Base-by-base conservation (phyloP, 2,329 filamentous ascomycete genomes). In the Penicillium occitanis region DNA sequence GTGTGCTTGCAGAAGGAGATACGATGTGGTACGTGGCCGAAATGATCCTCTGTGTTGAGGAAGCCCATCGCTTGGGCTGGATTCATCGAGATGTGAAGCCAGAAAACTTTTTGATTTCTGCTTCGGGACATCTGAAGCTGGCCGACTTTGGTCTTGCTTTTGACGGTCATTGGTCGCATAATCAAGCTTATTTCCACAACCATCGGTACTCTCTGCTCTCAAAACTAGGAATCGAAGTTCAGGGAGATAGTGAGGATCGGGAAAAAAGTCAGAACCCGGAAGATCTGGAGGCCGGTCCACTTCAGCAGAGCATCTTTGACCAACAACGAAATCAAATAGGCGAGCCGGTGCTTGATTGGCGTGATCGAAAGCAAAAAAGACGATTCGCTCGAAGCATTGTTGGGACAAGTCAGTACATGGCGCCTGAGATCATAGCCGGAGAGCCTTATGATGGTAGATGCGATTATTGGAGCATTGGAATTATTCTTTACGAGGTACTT, bases 371-470 rank as follows among this genome's bases (percentile, higher is more conserved):
- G 68, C 86, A 90, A 30, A 90, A 88, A 70, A 88, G 92, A 46
- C 86, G 86, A 40, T 85, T 92, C 40, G 94, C 94, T 1, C 87
- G 89, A 70, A 97, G 93, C 55, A 88, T 97, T 0, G 94, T 98
- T 11, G 94, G 94, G 2, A 98, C 95, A 2, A 97, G 93, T 75
- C 94, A 97, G 75, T 98, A 98, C 81, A 98, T 97, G 95, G 94
- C 95, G 0, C 94, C 94, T 1, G 95, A 98, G 80, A 91, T 98
- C 19, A 89, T 97, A 66, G 83, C 86, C 70, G 92, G 93, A 33
- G 86, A 92, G 59, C 81, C 85, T 44, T 98, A 98, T 76, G 95
- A 98, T 78, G 94, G 91, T 35, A 86, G 94, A 73, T 98, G 94
- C 79, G 94, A 98, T 79, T 98, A 87, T 92, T 98, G 91, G 94